These are phyloP conservation scores for Sungouiozyma intestinalis DNA, from an alignment of 805 yeast genomes.

Conservation along the genomic window DNA sequence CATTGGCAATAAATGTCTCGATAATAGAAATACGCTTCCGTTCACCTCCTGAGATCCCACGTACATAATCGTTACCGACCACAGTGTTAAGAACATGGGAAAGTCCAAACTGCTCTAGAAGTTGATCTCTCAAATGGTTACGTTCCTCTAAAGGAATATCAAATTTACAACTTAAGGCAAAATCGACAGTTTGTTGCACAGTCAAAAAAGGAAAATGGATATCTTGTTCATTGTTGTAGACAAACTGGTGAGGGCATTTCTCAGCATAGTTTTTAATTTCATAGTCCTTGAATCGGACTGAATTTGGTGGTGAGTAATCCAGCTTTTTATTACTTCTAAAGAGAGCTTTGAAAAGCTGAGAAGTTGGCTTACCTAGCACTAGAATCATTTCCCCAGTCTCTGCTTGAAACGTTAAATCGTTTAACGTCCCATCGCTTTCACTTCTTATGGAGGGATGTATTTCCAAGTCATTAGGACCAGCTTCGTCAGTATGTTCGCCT, in stretches of 20 bases:
- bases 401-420: slow-evolving; percentile 17
- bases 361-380: slow-evolving; percentile 20
- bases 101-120: slow-evolving; percentile 31
- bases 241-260: slow-evolving; percentile 19
- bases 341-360: slow-evolving; percentile 17
- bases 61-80: slow-evolving; percentile 52
- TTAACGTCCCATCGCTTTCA: not conserved
- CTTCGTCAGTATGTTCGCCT: slow-evolving; percentile 2
- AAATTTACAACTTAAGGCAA: slow-evolving; percentile 41
- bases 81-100: slow-evolving; percentile 46
- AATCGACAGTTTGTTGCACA: slow-evolving; percentile 46
- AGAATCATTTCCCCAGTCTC: slow-evolving; percentile 21
- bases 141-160: slow-evolving; percentile 20
- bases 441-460: not conserved
- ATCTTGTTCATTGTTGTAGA: slow-evolving; percentile 43
- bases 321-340: slow-evolving; percentile 14
- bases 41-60: slow-evolving; percentile 64
- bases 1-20: slow-evolving; percentile 40
- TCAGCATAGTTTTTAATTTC: slow-evolving; percentile 14
- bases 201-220: slow-evolving; percentile 45
- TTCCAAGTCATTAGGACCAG: not conserved
- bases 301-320: slow-evolving; percentile 13
- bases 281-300: slow-evolving; percentile 16
- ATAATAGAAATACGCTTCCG: slow-evolving; percentile 57
- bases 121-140: slow-evolving; percentile 17